A percentile compares a stretch with the other conserved stretches of the same genome.
These are phyloP conservation scores for Vinca minor DNA, from an alignment of 257 asterid species.

Conservation along the genomic window DNA sequence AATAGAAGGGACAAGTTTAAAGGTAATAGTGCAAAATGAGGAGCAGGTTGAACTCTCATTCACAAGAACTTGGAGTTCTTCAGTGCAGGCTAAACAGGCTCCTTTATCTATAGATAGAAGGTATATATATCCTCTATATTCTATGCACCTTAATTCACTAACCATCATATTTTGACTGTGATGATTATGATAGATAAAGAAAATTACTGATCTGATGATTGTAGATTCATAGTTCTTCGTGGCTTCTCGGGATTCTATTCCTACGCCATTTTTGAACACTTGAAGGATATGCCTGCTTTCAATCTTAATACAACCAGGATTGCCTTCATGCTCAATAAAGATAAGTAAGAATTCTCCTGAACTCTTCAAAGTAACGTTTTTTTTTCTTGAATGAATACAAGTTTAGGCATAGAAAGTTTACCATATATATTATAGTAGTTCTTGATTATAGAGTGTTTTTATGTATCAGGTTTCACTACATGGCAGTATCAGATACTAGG, in stretches of 20 bases:
- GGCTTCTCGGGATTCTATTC: constrained; percentile 71
- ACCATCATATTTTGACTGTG: background rate
- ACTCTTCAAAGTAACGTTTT: too few species aligned
- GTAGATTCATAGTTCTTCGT: constrained; percentile 65
- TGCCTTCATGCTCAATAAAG: constrained; percentile 78
- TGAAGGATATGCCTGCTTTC: constrained; percentile 58
- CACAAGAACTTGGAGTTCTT: constrained; percentile 70
- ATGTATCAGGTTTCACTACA: constrained; percentile 59
- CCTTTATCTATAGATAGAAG: constrained; percentile 67
- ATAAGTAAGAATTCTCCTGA: constrained; percentile 38
- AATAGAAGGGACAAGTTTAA: constrained; percentile 53
- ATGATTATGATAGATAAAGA: constrained; percentile 4
- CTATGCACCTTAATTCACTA: background rate
- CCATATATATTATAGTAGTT: too few species aligned
- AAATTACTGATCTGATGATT: constrained; percentile 14
- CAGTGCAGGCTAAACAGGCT: constrained; percentile 50
- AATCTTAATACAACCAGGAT: constrained; percentile 65
- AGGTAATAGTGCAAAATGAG: constrained; percentile 50
- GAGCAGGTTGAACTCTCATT: constrained; percentile 71
- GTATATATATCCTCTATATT: constrained; percentile 25
- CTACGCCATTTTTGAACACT: constrained; percentile 69
- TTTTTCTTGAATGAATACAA: too few species aligned
- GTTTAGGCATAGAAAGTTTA: too few species aligned
- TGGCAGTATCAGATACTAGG: constrained; percentile 57
- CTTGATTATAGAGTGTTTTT: background rate